Evolutionary conservation across 179 eudicot species (phyloP).

Genomic region (Drosera spatulata): DNA sequence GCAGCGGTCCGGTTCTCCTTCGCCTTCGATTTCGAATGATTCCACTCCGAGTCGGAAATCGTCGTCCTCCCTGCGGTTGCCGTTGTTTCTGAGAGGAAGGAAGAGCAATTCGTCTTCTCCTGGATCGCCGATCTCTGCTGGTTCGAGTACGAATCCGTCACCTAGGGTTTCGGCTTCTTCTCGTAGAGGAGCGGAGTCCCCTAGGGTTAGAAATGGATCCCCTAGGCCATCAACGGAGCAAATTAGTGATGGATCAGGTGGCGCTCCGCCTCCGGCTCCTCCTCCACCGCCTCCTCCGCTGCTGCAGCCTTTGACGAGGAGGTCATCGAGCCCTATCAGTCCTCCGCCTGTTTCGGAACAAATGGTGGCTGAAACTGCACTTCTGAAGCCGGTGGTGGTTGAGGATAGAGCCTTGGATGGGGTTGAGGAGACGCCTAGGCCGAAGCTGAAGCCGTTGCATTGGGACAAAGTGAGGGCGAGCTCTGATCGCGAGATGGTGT

Average conservation of each 20-base stretch:
- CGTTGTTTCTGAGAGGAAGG: conserved; percentile 27
- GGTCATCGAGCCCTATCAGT: conserved; percentile 33
- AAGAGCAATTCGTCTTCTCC: conserved; percentile 6
- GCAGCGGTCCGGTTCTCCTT: not conserved
- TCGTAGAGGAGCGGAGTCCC: not conserved
- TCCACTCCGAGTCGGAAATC: conserved; percentile 22
- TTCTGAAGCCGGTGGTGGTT: conserved; percentile 27
- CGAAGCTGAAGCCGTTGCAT: conserved; percentile 82
- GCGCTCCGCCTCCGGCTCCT: conserved; percentile 11
- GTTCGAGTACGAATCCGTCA: not conserved
- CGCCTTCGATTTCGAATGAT: conserved; percentile 20
- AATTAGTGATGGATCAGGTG: not conserved
- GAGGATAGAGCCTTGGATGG: conserved; percentile 17
- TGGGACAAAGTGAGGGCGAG: conserved; percentile 99
- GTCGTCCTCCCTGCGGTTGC: conserved; percentile 23
- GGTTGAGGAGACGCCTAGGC: conserved; percentile 44
- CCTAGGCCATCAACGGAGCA: not conserved
- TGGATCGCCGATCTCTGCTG: conserved; percentile 20
- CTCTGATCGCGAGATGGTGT: conserved; percentile 85
- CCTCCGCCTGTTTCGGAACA: conserved; percentile 25
- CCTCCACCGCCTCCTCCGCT: conserved; percentile 27
- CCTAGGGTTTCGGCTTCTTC: not conserved
- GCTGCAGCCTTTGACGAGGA: conserved; percentile 33
- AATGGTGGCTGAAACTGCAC: conserved; percentile 13
- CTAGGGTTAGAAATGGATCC: no score